Percentiles rank a stretch among this genome's conserved stretches.
phyloP scores from a whole-genome alignment of 2,329 filamentous ascomycete genomes.

The Fusarium bulbicola region DNA sequence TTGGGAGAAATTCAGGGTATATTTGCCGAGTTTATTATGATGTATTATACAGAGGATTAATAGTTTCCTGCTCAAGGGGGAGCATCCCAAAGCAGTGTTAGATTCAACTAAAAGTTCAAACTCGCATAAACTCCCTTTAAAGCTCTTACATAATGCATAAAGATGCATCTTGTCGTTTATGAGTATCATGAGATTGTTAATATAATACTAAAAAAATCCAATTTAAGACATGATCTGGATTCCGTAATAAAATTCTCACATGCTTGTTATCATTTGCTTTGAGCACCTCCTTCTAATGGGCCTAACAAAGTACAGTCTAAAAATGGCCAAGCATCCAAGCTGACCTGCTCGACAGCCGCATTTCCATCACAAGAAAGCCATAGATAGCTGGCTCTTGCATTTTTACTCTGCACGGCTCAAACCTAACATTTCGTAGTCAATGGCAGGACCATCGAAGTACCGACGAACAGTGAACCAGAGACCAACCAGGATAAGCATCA shows the following conservation, averaged over 20 bases:
- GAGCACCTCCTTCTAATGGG: not conserved
- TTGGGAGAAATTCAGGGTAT: too few species aligned
- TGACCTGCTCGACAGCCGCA: not conserved
- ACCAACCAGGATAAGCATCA: not conserved
- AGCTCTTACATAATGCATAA: not conserved
- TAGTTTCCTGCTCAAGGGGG: too few species aligned
- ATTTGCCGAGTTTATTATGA: too few species aligned
- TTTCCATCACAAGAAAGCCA: not conserved
- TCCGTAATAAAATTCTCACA: not conserved
- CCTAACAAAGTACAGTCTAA: not conserved
- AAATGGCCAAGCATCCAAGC: rapidly evolving
- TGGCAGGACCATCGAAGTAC: not conserved
- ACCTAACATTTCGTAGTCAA: not conserved
- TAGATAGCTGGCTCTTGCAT: rapidly evolving
- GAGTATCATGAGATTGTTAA: rapidly evolving
- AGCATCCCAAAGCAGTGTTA: too few species aligned
- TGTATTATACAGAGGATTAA: too few species aligned
- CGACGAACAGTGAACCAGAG: not conserved
- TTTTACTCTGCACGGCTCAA: not conserved
- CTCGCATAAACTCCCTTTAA: rapidly evolving
- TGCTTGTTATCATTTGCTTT: not conserved
- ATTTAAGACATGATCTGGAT: rapidly evolving
- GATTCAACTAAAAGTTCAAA: too few species aligned
- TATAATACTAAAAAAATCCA: not conserved
- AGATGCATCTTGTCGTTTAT: not conserved